phyloP scores from a whole-genome alignment of 352 stramenopile genomes.

The Globisporangium nodosum region DNA sequence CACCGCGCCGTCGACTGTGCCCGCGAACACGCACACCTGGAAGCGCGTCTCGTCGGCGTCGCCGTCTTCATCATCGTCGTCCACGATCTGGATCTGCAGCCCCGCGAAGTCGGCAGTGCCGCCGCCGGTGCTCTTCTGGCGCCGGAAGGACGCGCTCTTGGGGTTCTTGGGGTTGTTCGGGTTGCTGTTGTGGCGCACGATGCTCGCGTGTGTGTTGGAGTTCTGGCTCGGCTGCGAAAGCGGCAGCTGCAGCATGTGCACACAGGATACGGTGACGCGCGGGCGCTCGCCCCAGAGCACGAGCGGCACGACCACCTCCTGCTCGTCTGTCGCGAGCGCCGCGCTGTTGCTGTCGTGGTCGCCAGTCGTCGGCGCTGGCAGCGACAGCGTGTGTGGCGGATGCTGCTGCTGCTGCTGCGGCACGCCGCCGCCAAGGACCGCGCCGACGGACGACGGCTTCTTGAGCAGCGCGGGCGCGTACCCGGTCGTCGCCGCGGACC shows the following conservation, averaged over 20 bases:
- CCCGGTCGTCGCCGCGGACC: constrained; percentile 15
- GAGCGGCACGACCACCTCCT: constrained; percentile 57
- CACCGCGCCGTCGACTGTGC: constrained; percentile 54
- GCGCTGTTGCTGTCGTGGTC: neutral
- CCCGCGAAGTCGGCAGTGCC: constrained; percentile 5
- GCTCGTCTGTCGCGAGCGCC: neutral
- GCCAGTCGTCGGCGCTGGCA: neutral
- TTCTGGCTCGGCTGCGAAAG: constrained; percentile 64
- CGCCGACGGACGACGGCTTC: constrained; percentile 13
- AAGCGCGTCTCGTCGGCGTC: constrained; percentile 29
- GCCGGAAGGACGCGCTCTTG: neutral
- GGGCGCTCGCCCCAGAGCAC: constrained; percentile 66
- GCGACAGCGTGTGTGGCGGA: too few relatives aligned
- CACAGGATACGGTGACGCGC: constrained; percentile 36
- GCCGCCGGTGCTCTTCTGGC: neutral
- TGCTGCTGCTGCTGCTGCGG: neutral
- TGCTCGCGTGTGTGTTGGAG: constrained; percentile 33
- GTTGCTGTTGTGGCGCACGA: constrained; percentile 13
- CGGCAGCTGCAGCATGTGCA: constrained; percentile 66
- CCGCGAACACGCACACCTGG: constrained; percentile 68
- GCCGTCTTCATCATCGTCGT: constrained; percentile 19
- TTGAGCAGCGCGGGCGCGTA: constrained; percentile 20
- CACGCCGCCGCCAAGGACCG: neutral
- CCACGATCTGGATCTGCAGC: constrained; percentile 33
- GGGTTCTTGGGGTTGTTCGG: neutral